Evolutionary conservation across 306 rosid species (phyloP).

Genomic region (Medicago truncatula): DNA sequence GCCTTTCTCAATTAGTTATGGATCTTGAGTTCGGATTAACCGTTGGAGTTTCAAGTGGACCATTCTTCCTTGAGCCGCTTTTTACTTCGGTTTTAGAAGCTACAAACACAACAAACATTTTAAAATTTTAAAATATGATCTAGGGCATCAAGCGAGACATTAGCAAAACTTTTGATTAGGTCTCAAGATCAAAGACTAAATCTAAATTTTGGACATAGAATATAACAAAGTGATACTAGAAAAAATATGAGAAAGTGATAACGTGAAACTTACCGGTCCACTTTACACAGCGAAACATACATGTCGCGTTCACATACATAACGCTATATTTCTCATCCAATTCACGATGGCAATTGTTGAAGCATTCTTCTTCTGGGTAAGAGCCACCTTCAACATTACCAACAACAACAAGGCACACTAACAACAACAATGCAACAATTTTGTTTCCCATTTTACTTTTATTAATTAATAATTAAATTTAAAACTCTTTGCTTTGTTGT

Average conservation of each 20-base stretch:
- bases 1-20: neutral
- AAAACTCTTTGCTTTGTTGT: neutral
- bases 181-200: too few species aligned
- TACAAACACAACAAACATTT: neutral
- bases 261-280: too few species aligned
- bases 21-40: neutral
- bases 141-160: too few species aligned
- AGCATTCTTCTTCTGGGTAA: neutral
- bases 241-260: too few species aligned
- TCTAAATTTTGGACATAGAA: too few species aligned
- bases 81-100: neutral
- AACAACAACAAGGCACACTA: constrained; percentile 22
- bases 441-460: constrained; percentile 32
- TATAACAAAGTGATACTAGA: too few species aligned
- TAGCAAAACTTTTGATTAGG: too few species aligned
- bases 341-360: neutral
- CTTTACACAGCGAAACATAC: too few species aligned
- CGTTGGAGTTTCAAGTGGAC: neutral
- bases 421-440: constrained; percentile 24
- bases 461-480: neutral
- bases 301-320: too few species aligned
- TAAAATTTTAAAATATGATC: too few species aligned
- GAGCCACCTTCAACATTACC: neutral
- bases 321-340: too few species aligned
- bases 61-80: neutral